These are phyloP conservation scores for Circinella umbellata DNA, from an alignment of 371 early-diverging fungal species.

Conservation along the genomic window DNA sequence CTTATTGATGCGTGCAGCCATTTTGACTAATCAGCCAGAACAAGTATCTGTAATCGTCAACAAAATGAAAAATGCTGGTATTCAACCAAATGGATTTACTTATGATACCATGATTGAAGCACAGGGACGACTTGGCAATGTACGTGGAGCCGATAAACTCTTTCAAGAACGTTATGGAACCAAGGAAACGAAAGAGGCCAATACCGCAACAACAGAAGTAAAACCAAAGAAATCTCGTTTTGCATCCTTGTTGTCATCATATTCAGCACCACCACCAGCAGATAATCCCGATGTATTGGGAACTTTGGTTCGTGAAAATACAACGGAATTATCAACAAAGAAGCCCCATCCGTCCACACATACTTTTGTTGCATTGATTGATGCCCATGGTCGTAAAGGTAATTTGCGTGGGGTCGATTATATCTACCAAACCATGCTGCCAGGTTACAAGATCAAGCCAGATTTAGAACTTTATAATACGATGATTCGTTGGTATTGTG, in stretches of 20 bases:
- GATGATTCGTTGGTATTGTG: slow-evolving; percentile 48
- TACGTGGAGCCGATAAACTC: slow-evolving; percentile 34
- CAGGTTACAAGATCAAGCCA: slow-evolving; percentile 28
- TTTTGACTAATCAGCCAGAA: slow-evolving; percentile 28
- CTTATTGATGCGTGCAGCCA: slow-evolving; percentile 45
- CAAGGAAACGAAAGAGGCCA: neutral
- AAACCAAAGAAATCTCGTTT: slow-evolving; percentile 6
- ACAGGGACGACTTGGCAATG: slow-evolving; percentile 40
- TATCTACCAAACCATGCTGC: slow-evolving; percentile 46
- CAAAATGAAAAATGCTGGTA: slow-evolving; percentile 20
- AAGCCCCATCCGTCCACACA: slow-evolving; percentile 28
- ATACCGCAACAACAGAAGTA: slow-evolving; percentile 9
- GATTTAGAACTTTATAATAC: slow-evolving; percentile 35
- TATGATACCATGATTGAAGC: slow-evolving; percentile 47
- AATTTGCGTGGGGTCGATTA: slow-evolving; percentile 31
- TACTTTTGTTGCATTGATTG: slow-evolving; percentile 44
- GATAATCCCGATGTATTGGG: neutral
- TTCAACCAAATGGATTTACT: slow-evolving; percentile 39
- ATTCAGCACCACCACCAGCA: slow-evolving; percentile 2
- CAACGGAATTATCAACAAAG: neutral
- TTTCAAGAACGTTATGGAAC: slow-evolving; percentile 27
- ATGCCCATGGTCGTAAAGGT: slow-evolving; percentile 45
- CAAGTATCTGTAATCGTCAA: slow-evolving; percentile 33
- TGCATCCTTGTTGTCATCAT: slow-evolving; percentile 2
- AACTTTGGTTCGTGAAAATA: neutral